Evolutionary conservation across 2,329 filamentous ascomycete genomes (phyloP), one percentile per base, ranked within the genome.

Genomic region (Grosmannia clavigera): DNA sequence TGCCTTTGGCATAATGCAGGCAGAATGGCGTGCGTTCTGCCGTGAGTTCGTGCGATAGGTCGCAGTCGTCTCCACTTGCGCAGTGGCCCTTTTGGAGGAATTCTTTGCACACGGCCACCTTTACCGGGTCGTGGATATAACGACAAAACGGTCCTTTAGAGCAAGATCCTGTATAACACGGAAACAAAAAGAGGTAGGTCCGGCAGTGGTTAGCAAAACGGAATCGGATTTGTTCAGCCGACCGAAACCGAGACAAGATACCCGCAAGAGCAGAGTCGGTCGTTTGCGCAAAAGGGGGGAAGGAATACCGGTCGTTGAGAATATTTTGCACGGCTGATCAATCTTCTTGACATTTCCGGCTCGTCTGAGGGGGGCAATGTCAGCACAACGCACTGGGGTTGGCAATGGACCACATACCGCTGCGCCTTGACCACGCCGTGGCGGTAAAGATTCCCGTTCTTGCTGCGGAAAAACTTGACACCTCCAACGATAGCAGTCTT

Each of bases 51-150:
- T 97, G 94, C 64, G 92, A 96, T 62, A 97, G 81, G 74, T 95
- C 89, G 80, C 94, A 99, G 68, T 80, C 80, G 69, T 86, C 82
- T 73, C 90, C 90, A 71, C 83, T 82, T 66, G 78, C 76, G 76
- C 94, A 99, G 68, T 81, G 79, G 69, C 88, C 87, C 70, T 87
- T 91, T 68, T 86, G 85, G 59, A 97, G 79, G 70, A 88, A 91
- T 59, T 89, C 85, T 73, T 90, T 94, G 83, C 94, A 99, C 60
- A 94, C 85, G 60, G 92, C 89, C 68, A 95, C 89, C 75, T 90
- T 95, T 70, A 83, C 78, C 51, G 88, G 82, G 69, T 99, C 89
- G 78, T 99, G 94, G 57, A 85, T 76, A 70, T 87, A 94, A 60
- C 82, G 86, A 73, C 94, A 99, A 55, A 75, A 77, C 9, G 87